Base-by-base conservation (phyloP, 1,139 yeast genomes). In the Yamadazyma kanchanaburiensis region DNA sequence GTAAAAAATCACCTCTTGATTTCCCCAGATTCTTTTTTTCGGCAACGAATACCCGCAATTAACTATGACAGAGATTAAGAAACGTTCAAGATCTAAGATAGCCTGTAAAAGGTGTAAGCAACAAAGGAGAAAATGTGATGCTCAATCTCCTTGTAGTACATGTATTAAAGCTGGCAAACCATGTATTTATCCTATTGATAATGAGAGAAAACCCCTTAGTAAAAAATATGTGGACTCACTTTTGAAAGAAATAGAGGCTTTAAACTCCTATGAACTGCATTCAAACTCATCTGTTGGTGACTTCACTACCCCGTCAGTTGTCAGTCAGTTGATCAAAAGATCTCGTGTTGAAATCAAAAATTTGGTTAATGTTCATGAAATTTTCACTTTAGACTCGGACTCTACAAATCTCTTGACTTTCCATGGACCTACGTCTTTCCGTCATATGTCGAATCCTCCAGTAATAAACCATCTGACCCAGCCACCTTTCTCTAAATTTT, bases 381-480 rank as follows among this genome's bases (percentile, higher is more conserved):
- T 21, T 5, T 21, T 12, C 19, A n/a, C 9, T n/a, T 15, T 26
- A 5, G 29, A 26, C 13, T 18, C 20, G 12, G 29, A 26, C 13
- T 7, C 6, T 7, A 20, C 7, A 4, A 25, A 25, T 4, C 17
- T 10, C 10, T 11, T 26, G 8, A 21, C 29, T 5, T 26, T 19
- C 14, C n/a, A 6, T 15, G 29, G 29, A 12, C 29, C 29, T 4
- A 26, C 29, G 8, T 12, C 25, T 8, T 26, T 21, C 18, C 14
- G 29, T 5, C 29, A 26, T 19, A 26, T 26, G 29, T 26, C 29
- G 7, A 14, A 5, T 6, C 29, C 29, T 7, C 29, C 29, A 9
- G 12, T 15, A 5, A 11, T 21, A 4, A 20, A 26, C 15, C 4
- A 9, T 7, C 14, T 25, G 5, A 10, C 18, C 5, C n/a, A 15